These are phyloP conservation scores for Phytophthora rubi DNA, from an alignment of 352 stramenopile species.

Conservation along the genomic window DNA sequence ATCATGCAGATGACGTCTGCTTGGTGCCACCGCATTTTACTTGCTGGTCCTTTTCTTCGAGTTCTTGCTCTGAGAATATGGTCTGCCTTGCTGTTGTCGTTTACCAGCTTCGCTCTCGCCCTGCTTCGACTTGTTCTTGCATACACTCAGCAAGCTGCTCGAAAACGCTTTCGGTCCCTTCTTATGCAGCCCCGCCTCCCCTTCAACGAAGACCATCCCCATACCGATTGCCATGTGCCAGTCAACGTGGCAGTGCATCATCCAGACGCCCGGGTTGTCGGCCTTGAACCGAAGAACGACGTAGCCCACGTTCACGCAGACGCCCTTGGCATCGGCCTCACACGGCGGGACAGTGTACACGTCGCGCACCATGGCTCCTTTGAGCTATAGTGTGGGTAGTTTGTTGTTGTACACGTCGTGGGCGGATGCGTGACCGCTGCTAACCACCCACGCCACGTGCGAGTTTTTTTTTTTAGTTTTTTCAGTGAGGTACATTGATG, in stretches of 20 bases:
- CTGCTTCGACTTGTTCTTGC: background rate
- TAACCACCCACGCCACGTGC: constrained; percentile 23
- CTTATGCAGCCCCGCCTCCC: constrained; percentile 3
- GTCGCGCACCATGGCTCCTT: constrained; percentile 14
- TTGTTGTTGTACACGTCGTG: constrained; percentile 10
- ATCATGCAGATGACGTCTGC: too few species aligned
- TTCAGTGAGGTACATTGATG: too few species aligned
- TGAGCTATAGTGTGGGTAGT: constrained; percentile 16
- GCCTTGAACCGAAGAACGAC: constrained; percentile 34
- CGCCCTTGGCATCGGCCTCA: constrained; percentile 5
- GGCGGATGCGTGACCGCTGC: constrained; percentile 5
- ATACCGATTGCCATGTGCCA: constrained; percentile 31
- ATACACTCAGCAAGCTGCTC: constrained; percentile 10
- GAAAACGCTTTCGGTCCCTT: constrained; percentile 1
- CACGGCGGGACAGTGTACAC: constrained; percentile 24
- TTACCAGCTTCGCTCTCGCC: too few species aligned
- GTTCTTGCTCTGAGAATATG: too few species aligned
- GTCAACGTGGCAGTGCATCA: constrained; percentile 40
- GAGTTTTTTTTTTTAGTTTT: too few species aligned
- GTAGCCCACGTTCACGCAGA: constrained; percentile 24
- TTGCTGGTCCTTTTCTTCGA: too few species aligned
- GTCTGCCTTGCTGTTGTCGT: too few species aligned
- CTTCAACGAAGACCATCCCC: constrained; percentile 22
- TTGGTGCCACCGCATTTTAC: too few species aligned
- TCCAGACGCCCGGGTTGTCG: constrained; percentile 33